These are phyloP conservation scores for Amauroascus niger DNA, from an alignment of 2,329 filamentous ascomycete genomes.

Conservation along the genomic window DNA sequence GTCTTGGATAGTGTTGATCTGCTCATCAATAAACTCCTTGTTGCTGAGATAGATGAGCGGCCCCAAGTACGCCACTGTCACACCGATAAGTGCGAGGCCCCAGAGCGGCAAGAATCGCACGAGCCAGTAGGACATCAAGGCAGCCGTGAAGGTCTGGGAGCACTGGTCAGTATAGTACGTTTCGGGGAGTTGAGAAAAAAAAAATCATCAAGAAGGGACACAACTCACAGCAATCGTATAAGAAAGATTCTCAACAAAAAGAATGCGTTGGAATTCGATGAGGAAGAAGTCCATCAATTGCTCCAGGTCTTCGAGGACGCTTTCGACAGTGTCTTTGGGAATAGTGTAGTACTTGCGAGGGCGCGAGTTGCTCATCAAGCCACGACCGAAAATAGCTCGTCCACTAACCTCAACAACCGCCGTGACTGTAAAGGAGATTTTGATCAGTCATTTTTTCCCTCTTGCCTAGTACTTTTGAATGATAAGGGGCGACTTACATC, in stretches of 20 bases:
- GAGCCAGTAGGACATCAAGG: conserved; percentile 53
- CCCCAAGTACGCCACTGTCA: conserved; percentile 48
- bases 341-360: conserved; percentile 58
- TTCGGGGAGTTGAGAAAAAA: background rate
- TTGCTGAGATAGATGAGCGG: conserved; percentile 57
- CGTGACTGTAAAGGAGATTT: conserved; percentile 36
- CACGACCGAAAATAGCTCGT: conserved; percentile 47
- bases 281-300: conserved; percentile 60
- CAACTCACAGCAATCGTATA: conserved; percentile 49
- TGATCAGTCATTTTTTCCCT: background rate
- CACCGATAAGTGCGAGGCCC: conserved; percentile 51
- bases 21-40: conserved; percentile 53
- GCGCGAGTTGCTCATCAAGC: conserved; percentile 51
- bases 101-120: conserved; percentile 58
- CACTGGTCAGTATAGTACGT: conserved; percentile 20
- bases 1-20: conserved; percentile 46
- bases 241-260: conserved; percentile 57
- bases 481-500: conserved; percentile 38
- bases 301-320: conserved; percentile 51
- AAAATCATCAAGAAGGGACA: background rate
- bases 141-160: conserved; percentile 48
- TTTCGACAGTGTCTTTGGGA: conserved; percentile 54
- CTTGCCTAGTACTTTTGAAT: background rate
- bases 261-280: conserved; percentile 56
- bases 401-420: conserved; percentile 50